Base-by-base conservation (phyloP, 768 basidiomycete species). In the Antrodiella citrinella region DNA sequence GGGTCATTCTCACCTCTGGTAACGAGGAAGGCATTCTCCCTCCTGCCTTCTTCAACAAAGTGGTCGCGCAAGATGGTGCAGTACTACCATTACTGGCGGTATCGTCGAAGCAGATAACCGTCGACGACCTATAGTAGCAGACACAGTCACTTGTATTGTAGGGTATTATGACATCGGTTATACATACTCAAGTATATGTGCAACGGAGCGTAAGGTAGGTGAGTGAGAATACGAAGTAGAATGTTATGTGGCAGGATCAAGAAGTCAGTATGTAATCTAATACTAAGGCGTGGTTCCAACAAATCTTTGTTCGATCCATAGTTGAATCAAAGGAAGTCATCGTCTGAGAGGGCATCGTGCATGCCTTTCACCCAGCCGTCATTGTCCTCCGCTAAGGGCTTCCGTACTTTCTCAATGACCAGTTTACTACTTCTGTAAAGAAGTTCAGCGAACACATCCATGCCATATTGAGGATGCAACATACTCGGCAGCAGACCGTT, bases 1-100 rank as follows among this genome's bases (percentile, higher is more conserved):
- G 90, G 2, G 94, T 97, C 18, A 76, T 97, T 10, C 76, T 98
- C 1, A 91, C 90, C 0, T 82, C 81, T 45, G 95, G 95, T 0
- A 72, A 91, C 52, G 72, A 71, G 39, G 59, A 62, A 2, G 91
- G 92, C 0, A 71, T 78, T 49, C 60, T 95, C 11, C 59, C 67
- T 1, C 73, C 80, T 3, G 67, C 77, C 21, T 87, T 80, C 60
- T 98, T 96, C 67, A 56, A 67, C 15, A 73, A 77, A 13, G 91
- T 91, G 1, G 83, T 86, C 55, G 72, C 75, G 51, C 61, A 67
- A 2, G 67, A 72, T 23, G 62, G 69, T n/a, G n/a, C n/a, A n/a
- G n/a, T n/a, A n/a, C n/a, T n/a, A n/a, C n/a, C n/a, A n/a, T n/a
- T n/a, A n/a, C n/a, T n/a, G n/a, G n/a, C n/a, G n/a, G n/a, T n/a